Conservation (phyloP, 305 asterid genomes). For the Galium porrigens region DNA sequence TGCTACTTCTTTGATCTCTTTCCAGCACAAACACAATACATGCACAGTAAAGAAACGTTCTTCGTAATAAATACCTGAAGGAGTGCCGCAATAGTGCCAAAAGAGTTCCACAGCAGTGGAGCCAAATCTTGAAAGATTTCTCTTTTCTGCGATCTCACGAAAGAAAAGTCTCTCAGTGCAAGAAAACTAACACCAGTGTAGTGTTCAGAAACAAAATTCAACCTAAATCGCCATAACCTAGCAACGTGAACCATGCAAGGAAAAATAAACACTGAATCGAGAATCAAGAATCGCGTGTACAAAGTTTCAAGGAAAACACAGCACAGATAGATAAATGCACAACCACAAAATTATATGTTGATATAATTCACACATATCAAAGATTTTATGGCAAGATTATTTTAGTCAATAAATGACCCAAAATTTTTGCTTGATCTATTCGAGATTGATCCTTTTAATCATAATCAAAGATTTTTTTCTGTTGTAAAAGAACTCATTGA, state of each 20-base stretch:
- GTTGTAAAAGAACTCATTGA: too few relatives aligned
- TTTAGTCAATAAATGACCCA: neutral
- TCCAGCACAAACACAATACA: neutral
- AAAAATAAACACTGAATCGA: neutral
- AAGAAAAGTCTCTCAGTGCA: slow-evolving; percentile 4
- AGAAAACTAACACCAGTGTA: neutral
- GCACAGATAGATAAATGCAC: neutral
- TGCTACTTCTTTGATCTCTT: neutral
- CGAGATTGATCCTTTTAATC: neutral
- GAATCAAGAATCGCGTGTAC: neutral
- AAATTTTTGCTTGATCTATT: neutral
- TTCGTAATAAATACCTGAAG: slow-evolving; percentile 46
- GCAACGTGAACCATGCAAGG: neutral
- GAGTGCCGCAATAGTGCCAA: slow-evolving; percentile 83
- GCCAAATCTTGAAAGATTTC: slow-evolving; percentile 87
- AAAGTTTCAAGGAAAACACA: too few relatives aligned
- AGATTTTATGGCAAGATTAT: neutral
- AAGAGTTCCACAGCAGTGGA: slow-evolving; percentile 77
- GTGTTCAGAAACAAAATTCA: neutral
- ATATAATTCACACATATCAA: too few relatives aligned
- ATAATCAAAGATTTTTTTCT: too few relatives aligned
- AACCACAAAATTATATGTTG: neutral
- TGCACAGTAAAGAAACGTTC: neutral
- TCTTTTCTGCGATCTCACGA: slow-evolving; percentile 41
- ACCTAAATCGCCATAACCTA: neutral